Evolutionary conservation across 768 basidiomycete genomes (phyloP), one percentile per base, ranked within the genome.

Genomic region (Hirschioporus abietinus): DNA sequence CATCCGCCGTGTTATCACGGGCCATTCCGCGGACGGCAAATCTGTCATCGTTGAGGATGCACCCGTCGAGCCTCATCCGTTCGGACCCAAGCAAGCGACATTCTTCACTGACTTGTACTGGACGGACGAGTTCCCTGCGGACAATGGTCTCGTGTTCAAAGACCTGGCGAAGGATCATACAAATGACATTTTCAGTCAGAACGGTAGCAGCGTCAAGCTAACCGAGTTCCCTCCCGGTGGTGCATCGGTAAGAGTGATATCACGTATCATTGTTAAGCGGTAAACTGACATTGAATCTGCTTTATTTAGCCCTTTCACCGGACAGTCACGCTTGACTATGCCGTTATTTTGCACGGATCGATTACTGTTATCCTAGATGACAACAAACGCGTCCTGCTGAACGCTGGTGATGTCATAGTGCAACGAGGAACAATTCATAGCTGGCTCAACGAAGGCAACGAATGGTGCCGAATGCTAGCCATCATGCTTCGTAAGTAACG

Each of bases 341-440:
- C 67, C 18, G 67, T 74, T 60, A 26, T 74, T 9, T 61, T 66
- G 15, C 68, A 68, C 27, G 75, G 75, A 1, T 58, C 68, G 1
- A 63, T 76, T 24, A 66, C 67, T 17, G 67, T 72, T 0, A 69
- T 70, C n/a, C 65, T 74, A 17, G 74, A 75, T 15, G 71, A 72
- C 27, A 72, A 71, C 20, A 64, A 73, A 63, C 42, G 67, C 0
- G 66, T 72, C 12, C 61, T 63, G 26, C 26, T 75, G 18, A 71
- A 71, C 18, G 68, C 68, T 52, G 74, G 73, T 0, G 71, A 76
- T 58, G 68, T 70, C 18, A 27, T 72, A 30, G 65, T 73, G 25
- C 75, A 74, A 63, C 72, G 73, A 23, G 72, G 73, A 0, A 74
- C 74, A 1, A 68, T 71, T 61, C 74, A 75, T 63, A 34, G 64